Conservation (phyloP, 208 protist genomes). For the Wallacemonas sp. region DNA sequence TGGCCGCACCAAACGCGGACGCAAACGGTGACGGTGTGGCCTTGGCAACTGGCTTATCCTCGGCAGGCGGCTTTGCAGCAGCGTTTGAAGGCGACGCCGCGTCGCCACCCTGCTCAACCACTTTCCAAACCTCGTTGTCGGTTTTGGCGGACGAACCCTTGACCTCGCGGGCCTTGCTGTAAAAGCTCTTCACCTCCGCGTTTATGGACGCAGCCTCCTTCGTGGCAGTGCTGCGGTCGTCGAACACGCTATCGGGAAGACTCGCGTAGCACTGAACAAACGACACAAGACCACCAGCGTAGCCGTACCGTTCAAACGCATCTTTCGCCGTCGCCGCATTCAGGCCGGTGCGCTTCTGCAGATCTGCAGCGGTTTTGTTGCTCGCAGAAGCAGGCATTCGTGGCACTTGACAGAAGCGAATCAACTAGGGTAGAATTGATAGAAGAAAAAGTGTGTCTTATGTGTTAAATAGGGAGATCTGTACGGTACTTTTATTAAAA, state of each 20-base stretch:
- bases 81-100: no score
- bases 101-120: conserved; percentile 1
- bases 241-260: conserved; percentile 63
- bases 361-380: conserved; percentile 39
- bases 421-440: background rate
- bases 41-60: conserved; percentile 6
- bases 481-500: no score
- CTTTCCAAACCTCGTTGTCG: conserved; percentile 59
- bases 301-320: conserved; percentile 63
- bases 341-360: conserved; percentile 67
- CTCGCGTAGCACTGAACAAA: conserved; percentile 71
- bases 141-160: conserved; percentile 37
- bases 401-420: background rate
- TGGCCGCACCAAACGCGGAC: conserved; percentile 21
- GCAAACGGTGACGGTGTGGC: no score
- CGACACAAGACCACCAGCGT: conserved; percentile 64
- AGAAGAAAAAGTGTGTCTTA: no score
- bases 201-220: conserved; percentile 69
- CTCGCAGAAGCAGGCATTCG: background rate
- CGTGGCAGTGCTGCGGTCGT: conserved; percentile 24
- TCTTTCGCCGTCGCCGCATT: conserved; percentile 46
- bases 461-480: no score
- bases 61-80: background rate
- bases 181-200: conserved; percentile 58
- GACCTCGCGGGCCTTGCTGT: conserved; percentile 57